Conservation (phyloP, 129 eudicot genomes). For the Pseudognaphalium luteoalbum region DNA sequence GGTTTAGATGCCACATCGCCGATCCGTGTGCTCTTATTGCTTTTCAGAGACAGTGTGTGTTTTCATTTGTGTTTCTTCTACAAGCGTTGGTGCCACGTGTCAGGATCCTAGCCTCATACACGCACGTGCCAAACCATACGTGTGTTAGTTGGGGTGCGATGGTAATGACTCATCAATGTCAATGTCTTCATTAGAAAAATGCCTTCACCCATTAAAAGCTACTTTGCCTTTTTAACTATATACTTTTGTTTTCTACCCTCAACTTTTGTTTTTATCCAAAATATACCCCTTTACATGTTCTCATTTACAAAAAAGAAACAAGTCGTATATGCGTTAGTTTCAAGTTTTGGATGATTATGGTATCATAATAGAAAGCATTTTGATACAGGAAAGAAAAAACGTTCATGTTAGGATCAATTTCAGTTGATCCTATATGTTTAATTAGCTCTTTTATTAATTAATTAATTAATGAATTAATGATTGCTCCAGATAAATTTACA, state of each 20-base stretch:
- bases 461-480: no score
- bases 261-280: not conserved
- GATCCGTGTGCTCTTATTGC: conserved; percentile 34
- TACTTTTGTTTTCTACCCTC: not conserved
- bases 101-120: not conserved
- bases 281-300: not conserved
- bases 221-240: not conserved
- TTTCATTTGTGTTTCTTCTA: conserved; percentile 31
- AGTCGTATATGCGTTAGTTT: no score
- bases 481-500: no score
- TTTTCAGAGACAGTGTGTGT: not conserved
- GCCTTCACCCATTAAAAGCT: conserved; percentile 8
- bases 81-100: conserved; percentile 30
- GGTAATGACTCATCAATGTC: conserved; percentile 30
- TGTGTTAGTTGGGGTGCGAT: conserved; percentile 14
- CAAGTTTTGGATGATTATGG: no score
- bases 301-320: no score
- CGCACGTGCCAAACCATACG: conserved; percentile 26
- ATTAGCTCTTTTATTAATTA: no score
- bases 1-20: conserved; percentile 21
- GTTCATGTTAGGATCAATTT: no score
- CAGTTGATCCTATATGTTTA: no score
- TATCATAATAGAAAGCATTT: no score
- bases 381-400: no score
- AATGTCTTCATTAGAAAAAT: not conserved